Evolutionary conservation across 129 eudicot genomes (phyloP), one percentile per base, ranked within the genome.

Genomic region (Helianthus tuberosus): DNA sequence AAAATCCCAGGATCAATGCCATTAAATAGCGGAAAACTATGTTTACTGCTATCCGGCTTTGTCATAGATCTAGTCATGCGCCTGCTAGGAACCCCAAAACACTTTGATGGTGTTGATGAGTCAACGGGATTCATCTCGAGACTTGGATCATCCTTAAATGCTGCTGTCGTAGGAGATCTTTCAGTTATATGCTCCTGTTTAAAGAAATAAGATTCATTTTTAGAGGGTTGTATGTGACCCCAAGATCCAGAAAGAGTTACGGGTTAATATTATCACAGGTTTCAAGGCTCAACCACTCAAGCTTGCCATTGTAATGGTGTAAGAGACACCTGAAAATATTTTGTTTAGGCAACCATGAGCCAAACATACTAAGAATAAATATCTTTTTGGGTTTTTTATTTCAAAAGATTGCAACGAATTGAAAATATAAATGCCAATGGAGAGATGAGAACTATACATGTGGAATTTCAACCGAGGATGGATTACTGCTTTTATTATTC

Each of bases 51-150:
- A 44, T 7, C 74, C 64, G 36, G 38, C 61, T 47, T 77, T n/a
- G 59, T 23, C 75, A 68, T 58, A 69, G 81, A 77, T 77, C 81
- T 59, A n/a, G 81, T 68, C 69, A 68, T 23, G 36, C 69, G 75
- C 64, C 81, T 68, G 68, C 75, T 58, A 17, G 80, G 47, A 48
- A 58, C 69, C 49, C 68, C 29, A 6, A 48, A 68, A 58, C 63
- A 1, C 62, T 59, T 76, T 4, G 51, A 44, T 46, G 6, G 51
- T 58, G 43, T 68, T 32, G 25, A 48, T 47, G 68, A 77, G 43
- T 17, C 54, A 69, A 20, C 74, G 61, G 59, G 61, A 65, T 66
- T 66, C 55, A 10, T 55, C 49, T 25, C 13, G 47, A 41, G 58
- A 66, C 73, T 66, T 54, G 58, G 13, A 67, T 20, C 80, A 55